Percentiles rank a stretch among this genome's conserved stretches.
Conservation (phyloP, 345 rosid genomes). For the Garcia nutans region DNA sequence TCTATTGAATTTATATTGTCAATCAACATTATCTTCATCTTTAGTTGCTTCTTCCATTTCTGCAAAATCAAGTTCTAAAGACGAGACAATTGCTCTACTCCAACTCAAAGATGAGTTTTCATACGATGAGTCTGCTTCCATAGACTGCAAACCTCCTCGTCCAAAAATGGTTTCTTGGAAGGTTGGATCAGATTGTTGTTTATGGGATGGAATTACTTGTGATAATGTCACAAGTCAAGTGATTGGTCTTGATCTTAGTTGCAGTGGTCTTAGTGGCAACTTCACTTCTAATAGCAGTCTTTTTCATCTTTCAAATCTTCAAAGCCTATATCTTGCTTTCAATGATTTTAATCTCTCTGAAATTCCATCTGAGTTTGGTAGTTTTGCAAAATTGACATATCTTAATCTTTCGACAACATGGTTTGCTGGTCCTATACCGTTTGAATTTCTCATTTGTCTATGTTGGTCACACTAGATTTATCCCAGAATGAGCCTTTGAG, state of each 20-base stretch:
- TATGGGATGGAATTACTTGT: slow-evolving; percentile 4
- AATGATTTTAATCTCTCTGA: slow-evolving; percentile 5
- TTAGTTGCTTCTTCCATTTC: not conserved
- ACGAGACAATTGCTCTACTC: not conserved
- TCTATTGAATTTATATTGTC: not conserved
- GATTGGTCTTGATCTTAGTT: slow-evolving; percentile 6
- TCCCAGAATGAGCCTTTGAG: not conserved
- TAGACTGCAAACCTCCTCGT: not conserved
- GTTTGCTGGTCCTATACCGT: slow-evolving; percentile 14
- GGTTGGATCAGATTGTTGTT: not conserved
- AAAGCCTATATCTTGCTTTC: slow-evolving; percentile 11
- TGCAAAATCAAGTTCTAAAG: not conserved
- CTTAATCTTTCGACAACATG: slow-evolving; percentile 14
- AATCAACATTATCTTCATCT: too few species aligned
- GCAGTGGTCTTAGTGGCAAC: slow-evolving; percentile 4
- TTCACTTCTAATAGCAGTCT: slow-evolving; percentile 3
- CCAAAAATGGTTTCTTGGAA: not conserved
- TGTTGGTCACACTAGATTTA: slow-evolving; percentile 13
- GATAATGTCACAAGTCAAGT: not conserved
- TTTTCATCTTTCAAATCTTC: slow-evolving; percentile 6
- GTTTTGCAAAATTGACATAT: slow-evolving; percentile 3
- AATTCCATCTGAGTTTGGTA: slow-evolving; percentile 14
- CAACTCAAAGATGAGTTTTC: not conserved
- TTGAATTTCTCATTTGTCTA: slow-evolving; percentile 16
- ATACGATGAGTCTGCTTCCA: not conserved